Base-by-base conservation (phyloP, 371 early-diverging fungal species). In the Circinella minor region DNA sequence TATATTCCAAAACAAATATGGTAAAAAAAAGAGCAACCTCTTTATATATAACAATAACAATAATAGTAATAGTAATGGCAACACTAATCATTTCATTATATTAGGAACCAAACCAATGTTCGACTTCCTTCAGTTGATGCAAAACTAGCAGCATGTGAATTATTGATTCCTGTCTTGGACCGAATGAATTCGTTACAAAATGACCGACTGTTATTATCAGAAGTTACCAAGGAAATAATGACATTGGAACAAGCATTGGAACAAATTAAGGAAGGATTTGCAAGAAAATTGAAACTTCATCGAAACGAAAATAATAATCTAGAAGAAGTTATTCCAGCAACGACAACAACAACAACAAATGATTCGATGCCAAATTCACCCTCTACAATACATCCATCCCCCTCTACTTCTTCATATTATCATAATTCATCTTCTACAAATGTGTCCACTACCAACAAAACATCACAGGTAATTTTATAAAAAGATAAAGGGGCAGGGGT, bases 1-100 rank as follows among this genome's bases (percentile, higher is more conserved):
- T 72, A 78, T 72, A 64, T 71, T 7, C 81, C 81, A 4, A 76
- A 73, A 60, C 71, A 81, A 61, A 39, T 81, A 54, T 81, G 81
- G 81, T 27, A 27, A 27, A 27, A 27, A 27, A 27, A 27, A 27
- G 27, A 27, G 27, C 27, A 27, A 38, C 20, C 27, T 27, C 27
- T 47, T 8, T 17, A 8, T 17, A n/a, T n/a, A 4, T 51, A 51
- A n/a, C 1, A 15, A 17, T 13, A 3, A n/a, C 8, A n/a, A n/a
- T 43, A 43, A 43, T 43, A 51, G 8, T 13, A n/a, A 51, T 13
- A 15, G 51, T 17, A 13, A 51, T 13, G 3, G 51, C 1, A 13
- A n/a, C 8, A 51, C n/a, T 5, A 51, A 5, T 17, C 0, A 51
- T 13, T 51, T 17, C 3, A 51, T 17, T n/a, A 51, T n/a, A n/a